Percentiles rank a stretch among this genome's conserved stretches.
These are phyloP conservation scores for Senna tora DNA, from an alignment of 306 rosid genomes.

Conservation along the genomic window DNA sequence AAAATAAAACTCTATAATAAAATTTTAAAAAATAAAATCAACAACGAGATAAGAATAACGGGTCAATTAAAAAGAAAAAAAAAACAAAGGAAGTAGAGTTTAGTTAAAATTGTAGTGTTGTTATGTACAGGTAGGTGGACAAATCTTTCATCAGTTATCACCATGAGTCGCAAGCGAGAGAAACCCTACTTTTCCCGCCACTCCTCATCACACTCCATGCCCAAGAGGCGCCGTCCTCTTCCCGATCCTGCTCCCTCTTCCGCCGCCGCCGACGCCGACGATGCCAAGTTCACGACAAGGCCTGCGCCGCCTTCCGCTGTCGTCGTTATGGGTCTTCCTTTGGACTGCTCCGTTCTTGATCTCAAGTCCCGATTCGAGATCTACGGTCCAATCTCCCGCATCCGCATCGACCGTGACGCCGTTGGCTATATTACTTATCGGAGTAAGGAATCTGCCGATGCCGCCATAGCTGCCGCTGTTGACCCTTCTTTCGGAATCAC, in stretches of 20 bases:
- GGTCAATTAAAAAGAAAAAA: no score
- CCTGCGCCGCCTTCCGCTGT: constrained; percentile 81
- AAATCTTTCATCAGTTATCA: background rate
- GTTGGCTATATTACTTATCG: constrained; percentile 73
- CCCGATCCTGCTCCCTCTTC: constrained; percentile 41
- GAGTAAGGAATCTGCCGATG: constrained; percentile 70
- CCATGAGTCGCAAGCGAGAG: constrained; percentile 85
- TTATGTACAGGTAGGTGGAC: background rate
- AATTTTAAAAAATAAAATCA: no score
- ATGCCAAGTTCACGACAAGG: constrained; percentile 47
- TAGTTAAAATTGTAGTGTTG: background rate
- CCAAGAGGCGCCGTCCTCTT: constrained; percentile 55
- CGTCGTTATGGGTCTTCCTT: constrained; percentile 69
- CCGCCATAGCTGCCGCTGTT: constrained; percentile 72
- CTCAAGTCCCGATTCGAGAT: constrained; percentile 94
- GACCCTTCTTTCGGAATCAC: constrained; percentile 79
- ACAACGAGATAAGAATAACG: no score
- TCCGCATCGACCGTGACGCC: constrained; percentile 84
- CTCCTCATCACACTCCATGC: constrained; percentile 29
- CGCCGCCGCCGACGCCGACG: constrained; percentile 35
- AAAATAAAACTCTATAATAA: no score
- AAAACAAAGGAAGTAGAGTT: no score
- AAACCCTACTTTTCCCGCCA: constrained; percentile 64
- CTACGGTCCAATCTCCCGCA: constrained; percentile 87
- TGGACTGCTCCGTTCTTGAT: constrained; percentile 83